These are phyloP conservation scores for Kazachstania sp. DNA, from an alignment of 1,139 yeast species.

Conservation along the genomic window DNA sequence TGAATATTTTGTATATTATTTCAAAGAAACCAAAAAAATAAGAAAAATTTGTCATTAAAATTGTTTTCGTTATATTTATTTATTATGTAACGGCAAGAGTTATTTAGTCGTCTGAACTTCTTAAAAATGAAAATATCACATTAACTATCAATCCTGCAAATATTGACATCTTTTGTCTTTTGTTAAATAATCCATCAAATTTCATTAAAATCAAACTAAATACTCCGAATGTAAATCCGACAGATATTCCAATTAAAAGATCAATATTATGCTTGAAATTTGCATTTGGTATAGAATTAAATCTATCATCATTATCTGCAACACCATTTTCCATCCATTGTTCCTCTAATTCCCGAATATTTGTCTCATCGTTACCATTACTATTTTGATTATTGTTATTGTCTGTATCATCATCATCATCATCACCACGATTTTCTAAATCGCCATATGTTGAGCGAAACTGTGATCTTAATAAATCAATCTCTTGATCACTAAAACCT, in stretches of 20 bases:
- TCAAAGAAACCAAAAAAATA: too few relatives aligned
- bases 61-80: too few relatives aligned
- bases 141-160: conserved; percentile 54
- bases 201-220: conserved; percentile 48
- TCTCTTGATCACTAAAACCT: conserved; percentile 74
- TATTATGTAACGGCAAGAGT: too few relatives aligned
- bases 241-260: conserved; percentile 50
- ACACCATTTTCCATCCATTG: conserved; percentile 85
- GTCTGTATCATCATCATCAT: conserved; percentile 24
- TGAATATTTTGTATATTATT: too few relatives aligned
- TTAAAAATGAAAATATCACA: conserved; percentile 46
- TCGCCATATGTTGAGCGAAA: conserved; percentile 61
- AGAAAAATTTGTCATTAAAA: too few relatives aligned
- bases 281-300: conserved; percentile 28
- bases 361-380: conserved; percentile 9
- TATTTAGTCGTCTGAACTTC: conserved; percentile 26
- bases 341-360: conserved; percentile 60
- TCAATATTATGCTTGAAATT: conserved; percentile 44
- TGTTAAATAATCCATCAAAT: conserved; percentile 50
- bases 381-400: background rate
- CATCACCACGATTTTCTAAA: conserved; percentile 24
- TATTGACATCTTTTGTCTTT: conserved; percentile 53
- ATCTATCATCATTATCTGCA: conserved; percentile 24
- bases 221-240: conserved; percentile 60
- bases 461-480: conserved; percentile 62